A percentile compares a stretch with the other conserved stretches of the same genome.
These are phyloP conservation scores for Cornus suecica DNA, from an alignment of 148 eudicot genomes.

Conservation along the genomic window DNA sequence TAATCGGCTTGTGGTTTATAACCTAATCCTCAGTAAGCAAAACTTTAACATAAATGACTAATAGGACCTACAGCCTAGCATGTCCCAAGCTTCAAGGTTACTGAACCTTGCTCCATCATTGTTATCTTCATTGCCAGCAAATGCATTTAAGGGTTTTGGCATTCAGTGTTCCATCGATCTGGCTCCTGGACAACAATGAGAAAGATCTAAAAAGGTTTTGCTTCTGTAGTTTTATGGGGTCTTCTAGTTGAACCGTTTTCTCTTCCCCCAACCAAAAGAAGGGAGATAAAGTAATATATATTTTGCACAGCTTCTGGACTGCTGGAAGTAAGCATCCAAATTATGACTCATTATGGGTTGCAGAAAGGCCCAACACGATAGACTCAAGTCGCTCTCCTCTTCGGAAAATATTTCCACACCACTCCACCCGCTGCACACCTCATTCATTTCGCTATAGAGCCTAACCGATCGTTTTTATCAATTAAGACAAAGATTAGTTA, in stretches of 20 bases:
- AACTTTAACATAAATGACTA: background rate
- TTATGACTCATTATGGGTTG: too few species aligned
- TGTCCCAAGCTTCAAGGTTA: conserved; percentile 2
- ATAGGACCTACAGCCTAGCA: background rate
- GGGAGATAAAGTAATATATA: background rate
- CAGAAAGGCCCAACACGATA: too few species aligned
- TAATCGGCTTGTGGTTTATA: background rate
- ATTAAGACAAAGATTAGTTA: too few species aligned
- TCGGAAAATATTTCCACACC: too few species aligned
- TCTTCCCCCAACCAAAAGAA: background rate
- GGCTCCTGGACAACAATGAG: background rate
- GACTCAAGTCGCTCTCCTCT: too few species aligned
- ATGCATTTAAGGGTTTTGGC: background rate
- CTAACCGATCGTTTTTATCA: too few species aligned
- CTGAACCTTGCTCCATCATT: background rate
- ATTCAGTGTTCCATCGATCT: background rate
- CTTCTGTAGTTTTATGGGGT: background rate
- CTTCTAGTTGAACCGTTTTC: too few species aligned
- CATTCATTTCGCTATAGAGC: too few species aligned
- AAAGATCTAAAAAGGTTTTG: background rate
- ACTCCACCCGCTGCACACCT: too few species aligned
- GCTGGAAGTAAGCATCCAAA: background rate
- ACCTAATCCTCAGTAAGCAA: background rate
- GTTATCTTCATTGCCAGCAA: background rate
- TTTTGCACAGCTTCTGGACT: background rate